A percentile compares a stretch with the other conserved stretches of the same genome.
Conservation (phyloP, 306 rosid genomes). For the Quercus aquifolioides region DNA sequence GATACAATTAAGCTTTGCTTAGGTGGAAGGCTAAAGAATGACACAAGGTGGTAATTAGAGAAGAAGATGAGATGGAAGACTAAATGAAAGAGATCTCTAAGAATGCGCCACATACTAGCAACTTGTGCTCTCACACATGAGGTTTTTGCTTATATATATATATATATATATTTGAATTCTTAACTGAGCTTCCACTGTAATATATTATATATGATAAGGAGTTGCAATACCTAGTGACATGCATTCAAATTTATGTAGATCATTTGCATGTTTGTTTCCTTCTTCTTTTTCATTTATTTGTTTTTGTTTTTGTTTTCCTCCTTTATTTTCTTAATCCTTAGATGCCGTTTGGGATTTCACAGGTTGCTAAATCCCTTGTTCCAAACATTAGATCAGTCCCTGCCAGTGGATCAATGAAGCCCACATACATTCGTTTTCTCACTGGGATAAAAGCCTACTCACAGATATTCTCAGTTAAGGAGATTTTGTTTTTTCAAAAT, state of each 20-base stretch:
- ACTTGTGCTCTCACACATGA: too few relatives aligned
- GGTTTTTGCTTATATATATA: too few relatives aligned
- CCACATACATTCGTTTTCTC: conserved; percentile 84
- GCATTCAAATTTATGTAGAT: background rate
- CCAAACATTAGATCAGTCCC: conserved; percentile 75
- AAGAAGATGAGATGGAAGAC: too few relatives aligned
- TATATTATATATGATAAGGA: too few relatives aligned
- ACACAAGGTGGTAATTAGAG: too few relatives aligned
- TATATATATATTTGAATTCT: too few relatives aligned
- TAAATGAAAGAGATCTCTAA: too few relatives aligned
- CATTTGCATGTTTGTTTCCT: background rate
- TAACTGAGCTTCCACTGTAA: too few relatives aligned
- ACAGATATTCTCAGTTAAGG: conserved; percentile 89
- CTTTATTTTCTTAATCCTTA: background rate
- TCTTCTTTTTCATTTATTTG: background rate
- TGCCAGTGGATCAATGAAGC: conserved; percentile 64
- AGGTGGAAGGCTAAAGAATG: too few relatives aligned
- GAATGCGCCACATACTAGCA: too few relatives aligned
- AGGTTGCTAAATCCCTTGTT: conserved; percentile 88
- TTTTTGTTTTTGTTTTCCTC: background rate
- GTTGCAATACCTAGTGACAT: background rate
- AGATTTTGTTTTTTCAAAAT: background rate
- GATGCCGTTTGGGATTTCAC: conserved; percentile 12
- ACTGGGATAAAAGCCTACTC: conserved; percentile 91
- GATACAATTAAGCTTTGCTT: too few relatives aligned